Conservation (phyloP, 805 yeast species). For the Hermanozyma aechmeae region DNA sequence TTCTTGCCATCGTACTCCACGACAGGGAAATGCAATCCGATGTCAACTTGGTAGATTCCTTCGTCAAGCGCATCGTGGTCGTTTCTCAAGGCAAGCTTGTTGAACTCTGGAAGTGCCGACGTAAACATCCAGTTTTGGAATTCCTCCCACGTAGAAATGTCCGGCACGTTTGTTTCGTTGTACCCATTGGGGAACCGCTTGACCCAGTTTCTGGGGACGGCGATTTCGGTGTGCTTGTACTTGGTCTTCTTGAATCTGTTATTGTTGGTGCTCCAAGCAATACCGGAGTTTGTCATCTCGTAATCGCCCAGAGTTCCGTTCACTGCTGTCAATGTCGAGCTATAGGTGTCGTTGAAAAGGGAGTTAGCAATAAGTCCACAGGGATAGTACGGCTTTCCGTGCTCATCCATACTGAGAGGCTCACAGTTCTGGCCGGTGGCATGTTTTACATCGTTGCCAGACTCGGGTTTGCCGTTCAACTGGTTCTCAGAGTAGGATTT, state of each 20-base stretch:
- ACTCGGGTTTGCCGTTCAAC: constrained; percentile 30
- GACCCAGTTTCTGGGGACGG: constrained; percentile 39
- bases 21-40: constrained; percentile 78
- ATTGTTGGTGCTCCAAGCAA: constrained; percentile 31
- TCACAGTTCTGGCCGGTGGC: constrained; percentile 37
- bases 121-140: constrained; percentile 41
- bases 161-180: constrained; percentile 34
- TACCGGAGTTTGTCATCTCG: constrained; percentile 27
- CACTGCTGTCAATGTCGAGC: constrained; percentile 22
- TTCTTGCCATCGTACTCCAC: constrained; percentile 59
- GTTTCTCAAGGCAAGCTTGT: constrained; percentile 50
- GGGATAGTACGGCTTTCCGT: constrained; percentile 57
- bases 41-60: constrained; percentile 55
- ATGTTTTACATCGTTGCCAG: constrained; percentile 22
- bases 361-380: constrained; percentile 82
- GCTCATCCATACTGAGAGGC: constrained; percentile 25
- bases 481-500: constrained; percentile 37
- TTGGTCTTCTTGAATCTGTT: constrained; percentile 33
- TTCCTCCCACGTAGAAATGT: constrained; percentile 32
- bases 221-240: constrained; percentile 27
- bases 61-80: constrained; percentile 41
- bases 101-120: constrained; percentile 31
- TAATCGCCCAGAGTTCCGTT: constrained; percentile 26
- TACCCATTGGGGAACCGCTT: constrained; percentile 35
- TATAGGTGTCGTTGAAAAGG: constrained; percentile 63